phyloP scores from a whole-genome alignment of 805 yeast genomes.

The Yarrowia bubula region DNA sequence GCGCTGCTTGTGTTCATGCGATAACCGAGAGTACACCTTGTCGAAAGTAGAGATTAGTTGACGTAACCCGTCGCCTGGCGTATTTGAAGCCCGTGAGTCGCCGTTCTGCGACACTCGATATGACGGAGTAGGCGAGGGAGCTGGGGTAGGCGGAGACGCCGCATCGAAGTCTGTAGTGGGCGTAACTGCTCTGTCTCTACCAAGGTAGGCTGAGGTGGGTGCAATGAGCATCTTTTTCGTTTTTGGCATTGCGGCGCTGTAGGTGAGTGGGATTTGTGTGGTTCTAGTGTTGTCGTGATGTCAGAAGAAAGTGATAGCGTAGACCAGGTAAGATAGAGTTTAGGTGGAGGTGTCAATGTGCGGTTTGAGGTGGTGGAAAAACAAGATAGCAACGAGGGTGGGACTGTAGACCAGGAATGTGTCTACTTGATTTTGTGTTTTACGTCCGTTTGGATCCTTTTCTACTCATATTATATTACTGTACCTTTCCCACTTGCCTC shows the following conservation, averaged over 20 bases:
- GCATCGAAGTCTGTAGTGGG: conserved; percentile 13
- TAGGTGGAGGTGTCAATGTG: conserved; percentile 12
- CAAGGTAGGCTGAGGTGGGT: conserved; percentile 16
- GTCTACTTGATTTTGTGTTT: neutral
- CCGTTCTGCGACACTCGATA: conserved; percentile 3
- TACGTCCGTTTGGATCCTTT: neutral
- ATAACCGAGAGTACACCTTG: neutral
- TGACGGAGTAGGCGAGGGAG: conserved; percentile 17
- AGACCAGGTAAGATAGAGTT: conserved; percentile 6
- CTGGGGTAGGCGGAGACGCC: conserved; percentile 26
- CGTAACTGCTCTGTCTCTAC: conserved; percentile 10
- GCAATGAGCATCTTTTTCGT: conserved; percentile 17
- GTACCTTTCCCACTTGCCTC: neutral
- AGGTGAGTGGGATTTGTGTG: neutral
- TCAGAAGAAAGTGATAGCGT: neutral
- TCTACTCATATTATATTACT: neutral
- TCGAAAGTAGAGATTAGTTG: neutral
- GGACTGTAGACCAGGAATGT: neutral
- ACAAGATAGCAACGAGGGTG: neutral
- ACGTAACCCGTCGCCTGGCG: neutral
- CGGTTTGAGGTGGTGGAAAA: neutral
- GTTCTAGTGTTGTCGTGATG: conserved; percentile 1
- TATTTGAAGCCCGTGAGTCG: neutral
- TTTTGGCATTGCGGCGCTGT: conserved; percentile 1
- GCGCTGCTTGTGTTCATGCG: neutral